phyloP scores from a whole-genome alignment of 148 eudicot species.

The Drosera capensis region DNA sequence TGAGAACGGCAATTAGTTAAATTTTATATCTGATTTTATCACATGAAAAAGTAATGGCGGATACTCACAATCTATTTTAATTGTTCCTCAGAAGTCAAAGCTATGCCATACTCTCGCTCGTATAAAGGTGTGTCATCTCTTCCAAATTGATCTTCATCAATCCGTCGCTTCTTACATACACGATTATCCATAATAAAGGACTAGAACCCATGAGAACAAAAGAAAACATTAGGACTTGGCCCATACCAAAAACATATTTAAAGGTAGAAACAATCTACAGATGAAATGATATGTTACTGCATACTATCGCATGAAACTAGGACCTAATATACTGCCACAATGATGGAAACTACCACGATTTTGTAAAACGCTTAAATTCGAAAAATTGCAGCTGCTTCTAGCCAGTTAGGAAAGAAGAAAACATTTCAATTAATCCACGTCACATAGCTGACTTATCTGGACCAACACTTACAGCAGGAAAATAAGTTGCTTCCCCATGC shows the following conservation, averaged over 20 bases:
- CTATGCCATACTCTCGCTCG: conserved; percentile 25
- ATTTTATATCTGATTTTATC: neutral
- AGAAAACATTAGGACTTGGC: neutral
- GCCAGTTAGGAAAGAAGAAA: too few relatives aligned
- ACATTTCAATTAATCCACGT: too few relatives aligned
- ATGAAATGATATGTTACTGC: too few relatives aligned
- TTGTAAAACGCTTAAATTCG: too few relatives aligned
- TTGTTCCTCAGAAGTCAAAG: conserved; percentile 16
- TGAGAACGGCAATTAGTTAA: neutral
- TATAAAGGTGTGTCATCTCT: conserved; percentile 18
- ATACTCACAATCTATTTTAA: conserved; percentile 1
- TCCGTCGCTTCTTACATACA: conserved; percentile 16
- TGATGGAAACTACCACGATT: too few relatives aligned
- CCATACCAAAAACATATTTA: neutral
- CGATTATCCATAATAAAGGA: conserved; percentile 25
- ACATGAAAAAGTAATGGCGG: neutral
- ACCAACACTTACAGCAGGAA: neutral
- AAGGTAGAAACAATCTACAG: neutral
- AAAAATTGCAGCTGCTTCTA: too few relatives aligned
- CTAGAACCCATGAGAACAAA: conserved; percentile 12
- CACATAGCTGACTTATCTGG: neutral
- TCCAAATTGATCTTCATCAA: conserved; percentile 8
- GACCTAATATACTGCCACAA: too few relatives aligned
- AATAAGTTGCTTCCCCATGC: neutral
- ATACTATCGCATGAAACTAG: too few relatives aligned